Evolutionary conservation across 2,329 filamentous ascomycete genomes (phyloP).

Genomic region (Nemania sp.): DNA sequence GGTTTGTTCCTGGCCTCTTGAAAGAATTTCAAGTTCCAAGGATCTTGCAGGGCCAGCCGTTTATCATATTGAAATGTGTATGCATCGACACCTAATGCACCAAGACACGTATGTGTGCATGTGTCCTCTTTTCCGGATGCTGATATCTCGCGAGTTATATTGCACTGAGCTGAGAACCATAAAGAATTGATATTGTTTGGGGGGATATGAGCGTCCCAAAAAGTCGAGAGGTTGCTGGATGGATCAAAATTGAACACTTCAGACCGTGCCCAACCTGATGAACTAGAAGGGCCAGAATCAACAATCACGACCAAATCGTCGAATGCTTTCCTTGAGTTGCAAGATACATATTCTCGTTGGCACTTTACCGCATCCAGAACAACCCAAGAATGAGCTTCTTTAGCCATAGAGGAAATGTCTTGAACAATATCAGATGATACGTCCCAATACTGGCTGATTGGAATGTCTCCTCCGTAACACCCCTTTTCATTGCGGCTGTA

Average conservation of each 20-base stretch:
- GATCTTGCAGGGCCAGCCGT: too few relatives aligned
- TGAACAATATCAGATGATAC: background rate
- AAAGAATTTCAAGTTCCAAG: too few relatives aligned
- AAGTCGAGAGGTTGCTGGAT: background rate
- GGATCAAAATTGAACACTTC: background rate
- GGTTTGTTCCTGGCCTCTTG: too few relatives aligned
- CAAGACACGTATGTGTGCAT: background rate
- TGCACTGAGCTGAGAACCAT: conserved; percentile 1
- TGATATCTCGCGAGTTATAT: background rate
- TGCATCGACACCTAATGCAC: background rate
- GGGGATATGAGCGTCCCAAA: background rate
- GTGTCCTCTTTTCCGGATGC: background rate
- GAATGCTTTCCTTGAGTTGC: background rate
- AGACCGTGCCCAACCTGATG: background rate
- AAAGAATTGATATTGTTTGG: background rate
- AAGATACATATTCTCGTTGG: background rate
- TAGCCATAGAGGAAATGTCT: background rate
- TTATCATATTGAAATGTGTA: too few relatives aligned
- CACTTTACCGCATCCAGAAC: background rate
- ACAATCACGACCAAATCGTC: background rate
- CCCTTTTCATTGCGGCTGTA: too few relatives aligned
- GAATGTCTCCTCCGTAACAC: background rate
- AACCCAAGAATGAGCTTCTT: background rate
- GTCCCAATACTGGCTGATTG: background rate
- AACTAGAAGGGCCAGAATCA: background rate